phyloP scores from a whole-genome alignment of 352 stramenopile genomes.

The Pythium folliculosum region DNA sequence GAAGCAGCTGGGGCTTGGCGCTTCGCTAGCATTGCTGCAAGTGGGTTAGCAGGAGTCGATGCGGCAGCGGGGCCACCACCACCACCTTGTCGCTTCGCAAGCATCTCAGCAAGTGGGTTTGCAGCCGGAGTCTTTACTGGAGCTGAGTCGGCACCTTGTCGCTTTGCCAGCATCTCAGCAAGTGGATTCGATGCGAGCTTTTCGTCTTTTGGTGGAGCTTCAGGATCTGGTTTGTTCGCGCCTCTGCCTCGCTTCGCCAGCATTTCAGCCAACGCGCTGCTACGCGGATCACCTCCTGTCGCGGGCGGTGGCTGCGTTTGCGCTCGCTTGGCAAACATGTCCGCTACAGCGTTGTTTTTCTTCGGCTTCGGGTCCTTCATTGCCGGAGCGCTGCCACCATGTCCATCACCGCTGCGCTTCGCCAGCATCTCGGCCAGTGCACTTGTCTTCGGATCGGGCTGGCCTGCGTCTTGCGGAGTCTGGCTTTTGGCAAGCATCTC shows the following conservation, averaged over 20 bases:
- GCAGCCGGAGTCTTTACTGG: background rate
- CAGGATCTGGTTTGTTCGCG: background rate
- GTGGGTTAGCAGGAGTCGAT: constrained; percentile 20
- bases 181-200: constrained; percentile 4
- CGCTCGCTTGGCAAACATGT: constrained; percentile 39
- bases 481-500: constrained; percentile 19
- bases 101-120: constrained; percentile 27
- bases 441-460: constrained; percentile 15
- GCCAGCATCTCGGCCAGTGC: constrained; percentile 38
- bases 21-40: constrained; percentile 29
- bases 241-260: constrained; percentile 37
- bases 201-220: constrained; percentile 5
- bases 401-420: constrained; percentile 30
- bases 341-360: constrained; percentile 38
- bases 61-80: background rate
- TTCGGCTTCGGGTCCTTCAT: constrained; percentile 13
- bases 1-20: constrained; percentile 21
- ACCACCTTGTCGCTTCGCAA: constrained; percentile 22
- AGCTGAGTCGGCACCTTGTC: background rate
- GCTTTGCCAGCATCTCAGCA: constrained; percentile 15
- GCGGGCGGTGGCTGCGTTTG: constrained; percentile 1
- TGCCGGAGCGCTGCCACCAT: constrained; percentile 25
- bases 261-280: constrained; percentile 42
- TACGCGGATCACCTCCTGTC: constrained; percentile 12
- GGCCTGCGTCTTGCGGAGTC: constrained; percentile 3